Conservation (phyloP, 352 stramenopile species). For the Globisporangium yorkense region DNA sequence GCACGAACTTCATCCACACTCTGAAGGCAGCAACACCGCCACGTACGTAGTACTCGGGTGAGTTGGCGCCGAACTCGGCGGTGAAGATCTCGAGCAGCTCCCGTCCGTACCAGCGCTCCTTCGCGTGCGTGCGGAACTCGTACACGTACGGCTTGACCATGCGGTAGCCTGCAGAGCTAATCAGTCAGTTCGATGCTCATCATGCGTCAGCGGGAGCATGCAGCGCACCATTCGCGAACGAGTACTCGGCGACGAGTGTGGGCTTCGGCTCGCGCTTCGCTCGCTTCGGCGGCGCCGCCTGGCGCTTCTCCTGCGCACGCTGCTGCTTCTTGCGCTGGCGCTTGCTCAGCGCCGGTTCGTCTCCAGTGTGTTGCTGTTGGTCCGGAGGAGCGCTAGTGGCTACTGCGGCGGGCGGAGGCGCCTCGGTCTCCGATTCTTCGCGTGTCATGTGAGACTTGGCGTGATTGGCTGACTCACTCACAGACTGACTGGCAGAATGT, state of each 20-base stretch:
- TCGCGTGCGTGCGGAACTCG: conserved; percentile 94
- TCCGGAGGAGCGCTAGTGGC: neutral
- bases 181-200: neutral
- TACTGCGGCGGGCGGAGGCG: neutral
- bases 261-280: conserved; percentile 28
- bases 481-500: neutral
- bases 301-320: conserved; percentile 19
- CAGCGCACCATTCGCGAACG: conserved; percentile 40
- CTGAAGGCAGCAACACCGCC: neutral
- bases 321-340: conserved; percentile 43
- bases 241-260: conserved; percentile 35
- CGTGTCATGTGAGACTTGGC: neutral
- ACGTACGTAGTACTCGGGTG: conserved; percentile 82
- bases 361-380: neutral
- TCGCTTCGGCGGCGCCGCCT: conserved; percentile 6
- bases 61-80: conserved; percentile 79
- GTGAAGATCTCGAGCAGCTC: conserved; percentile 91
- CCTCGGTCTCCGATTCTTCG: neutral
- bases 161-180: conserved; percentile 49
- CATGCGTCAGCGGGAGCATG: neutral
- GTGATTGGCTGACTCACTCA: neutral
- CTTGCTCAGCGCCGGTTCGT: conserved; percentile 19
- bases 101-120: conserved; percentile 91
- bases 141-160: conserved; percentile 93
- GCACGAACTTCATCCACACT: neutral